Base-by-base conservation (phyloP, 192 early-diverging fungal genomes). In the Piromyces finnis region DNA sequence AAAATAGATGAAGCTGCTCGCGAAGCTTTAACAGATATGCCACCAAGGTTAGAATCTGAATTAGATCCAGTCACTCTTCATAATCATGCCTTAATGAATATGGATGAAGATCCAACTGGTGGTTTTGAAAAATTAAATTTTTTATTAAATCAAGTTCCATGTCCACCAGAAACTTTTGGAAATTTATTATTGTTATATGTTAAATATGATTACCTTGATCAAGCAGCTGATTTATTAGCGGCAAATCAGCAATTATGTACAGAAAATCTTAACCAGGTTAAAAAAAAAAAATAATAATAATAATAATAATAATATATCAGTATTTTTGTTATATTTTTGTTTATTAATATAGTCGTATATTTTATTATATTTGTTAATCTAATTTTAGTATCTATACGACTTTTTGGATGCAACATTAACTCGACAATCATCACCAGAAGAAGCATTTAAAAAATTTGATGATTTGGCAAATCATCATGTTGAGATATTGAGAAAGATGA, bases 11-110 rank as follows among this genome's bases (percentile, higher is more conserved):
- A 90, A 36, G 89, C 89, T 26, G 89, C 90, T 9, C 79, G 86
- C 77, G 90, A 91, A 88, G 90, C 90, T 22, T 81, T 91, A 12
- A 87, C 87, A 18, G 90, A 91, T 82, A 91, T 91, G 90, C 90
- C 90, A n/a, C 90, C 90, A 16, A 85, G 90, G 35, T 82, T 84
- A 28, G 90, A 91, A 83, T 83, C 86, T 36, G 90, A 91, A 80
- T 84, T 91, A 15, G 90, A 91, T 77, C 90, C 86, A n/a, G 89
- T 91, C 11, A 91, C 89, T 4, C 83, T 91, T 30, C 89, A 90
- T 81, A 91, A 91, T 84, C 85, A 86, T 77, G 90, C 89, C 1
- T 82, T 91, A 22, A 88, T 89, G 85, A 85, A 90, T 82, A 91
- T 91, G 90, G 90, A 91, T 77, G 80, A 87, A 13, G 90, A 91